Base-by-base conservation (phyloP, 2,329 filamentous ascomycete species). In the Phaeoacremonium minimum region DNA sequence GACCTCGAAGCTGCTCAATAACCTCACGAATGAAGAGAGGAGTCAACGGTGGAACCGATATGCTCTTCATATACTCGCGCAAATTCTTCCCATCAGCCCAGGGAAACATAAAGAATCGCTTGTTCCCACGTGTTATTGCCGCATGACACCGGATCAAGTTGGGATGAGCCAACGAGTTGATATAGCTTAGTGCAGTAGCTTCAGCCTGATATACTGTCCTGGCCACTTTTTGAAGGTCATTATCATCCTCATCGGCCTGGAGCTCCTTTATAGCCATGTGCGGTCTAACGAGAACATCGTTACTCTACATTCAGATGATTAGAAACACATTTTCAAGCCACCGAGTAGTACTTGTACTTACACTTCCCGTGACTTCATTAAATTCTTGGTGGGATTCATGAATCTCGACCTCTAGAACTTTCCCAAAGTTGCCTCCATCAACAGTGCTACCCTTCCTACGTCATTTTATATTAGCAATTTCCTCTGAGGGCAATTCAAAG, bases 31-130 rank as follows among this genome's bases (percentile, higher is more conserved):
- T n/a, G n/a, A n/a, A n/a, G n/a, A n/a, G n/a, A n/a, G n/a, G n/a
- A n/a, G n/a, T n/a, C n/a, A n/a, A n/a, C n/a, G n/a, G n/a, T n/a
- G n/a, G n/a, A n/a, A n/a, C n/a, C n/a, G n/a, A n/a, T n/a, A 26
- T n/a, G 9, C n/a, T 26, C 9, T 26, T n/a, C 36, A 43, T 30
- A 43, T 18, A 4, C n/a, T 43, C 32, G 3, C 34, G 32, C 4
- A 45, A 12, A 12, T 38, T 40, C 2, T 41, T 40, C 3, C 37
- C 37, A 9, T 40, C n/a, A 0, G 43, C 43, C 43, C 37, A 43
- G 3, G 29, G 34, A 13, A 43, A 45, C 26, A 45, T 32, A 6
- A 45, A 28, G 18, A 41, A 45, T 4, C 29, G 36, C 1, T 29
- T 18, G 2, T 14, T 9, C 4, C 11, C 40, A 18, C 28, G 33